Conservation (phyloP, 495 filamentous ascomycete genomes). For the Lasiosphaeris hirsuta region DNA sequence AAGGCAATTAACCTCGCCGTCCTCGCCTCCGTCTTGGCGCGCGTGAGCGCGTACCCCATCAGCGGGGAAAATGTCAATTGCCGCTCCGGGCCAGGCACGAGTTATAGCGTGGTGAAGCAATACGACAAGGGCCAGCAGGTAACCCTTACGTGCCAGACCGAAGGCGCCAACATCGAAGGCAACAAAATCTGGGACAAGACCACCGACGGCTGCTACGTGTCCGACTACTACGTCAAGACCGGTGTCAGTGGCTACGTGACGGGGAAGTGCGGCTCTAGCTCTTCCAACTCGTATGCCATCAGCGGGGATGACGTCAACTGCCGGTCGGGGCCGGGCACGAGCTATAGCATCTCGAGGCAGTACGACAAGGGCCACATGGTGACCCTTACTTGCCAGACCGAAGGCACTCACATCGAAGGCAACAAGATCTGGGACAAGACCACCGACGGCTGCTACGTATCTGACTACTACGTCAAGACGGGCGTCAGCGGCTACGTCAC, state of each 20-base stretch:
- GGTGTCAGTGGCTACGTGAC: slow-evolving; percentile 23
- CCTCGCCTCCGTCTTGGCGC: too few relatives aligned
- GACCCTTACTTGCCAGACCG: slow-evolving; percentile 26
- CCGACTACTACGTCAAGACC: slow-evolving; percentile 29
- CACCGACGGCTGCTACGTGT: slow-evolving; percentile 26
- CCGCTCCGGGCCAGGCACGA: slow-evolving; percentile 24
- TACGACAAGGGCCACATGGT: slow-evolving; percentile 24
- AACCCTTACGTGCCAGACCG: slow-evolving; percentile 26
- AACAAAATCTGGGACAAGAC: slow-evolving; percentile 34
- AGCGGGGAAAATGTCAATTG: slow-evolving; percentile 23
- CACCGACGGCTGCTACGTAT: slow-evolving; percentile 26
- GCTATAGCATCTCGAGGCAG: slow-evolving; percentile 16
- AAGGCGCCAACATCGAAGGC: slow-evolving; percentile 18
- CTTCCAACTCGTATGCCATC: slow-evolving; percentile 16
- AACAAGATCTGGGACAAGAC: slow-evolving; percentile 35
- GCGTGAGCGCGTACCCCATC: slow-evolving; percentile 19
- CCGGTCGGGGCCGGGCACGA: slow-evolving; percentile 24
- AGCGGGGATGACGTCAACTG: slow-evolving; percentile 23
- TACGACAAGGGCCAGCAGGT: slow-evolving; percentile 24
- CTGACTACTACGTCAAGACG: slow-evolving; percentile 29
- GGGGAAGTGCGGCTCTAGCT: too few relatives aligned
- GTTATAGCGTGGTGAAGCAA: slow-evolving; percentile 16
- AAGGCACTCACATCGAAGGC: slow-evolving; percentile 18
- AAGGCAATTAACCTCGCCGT: too few relatives aligned
- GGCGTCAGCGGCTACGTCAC: slow-evolving; percentile 24